Base-by-base conservation (phyloP, 2,329 filamentous ascomycete species). In the Didymella sp. region DNA sequence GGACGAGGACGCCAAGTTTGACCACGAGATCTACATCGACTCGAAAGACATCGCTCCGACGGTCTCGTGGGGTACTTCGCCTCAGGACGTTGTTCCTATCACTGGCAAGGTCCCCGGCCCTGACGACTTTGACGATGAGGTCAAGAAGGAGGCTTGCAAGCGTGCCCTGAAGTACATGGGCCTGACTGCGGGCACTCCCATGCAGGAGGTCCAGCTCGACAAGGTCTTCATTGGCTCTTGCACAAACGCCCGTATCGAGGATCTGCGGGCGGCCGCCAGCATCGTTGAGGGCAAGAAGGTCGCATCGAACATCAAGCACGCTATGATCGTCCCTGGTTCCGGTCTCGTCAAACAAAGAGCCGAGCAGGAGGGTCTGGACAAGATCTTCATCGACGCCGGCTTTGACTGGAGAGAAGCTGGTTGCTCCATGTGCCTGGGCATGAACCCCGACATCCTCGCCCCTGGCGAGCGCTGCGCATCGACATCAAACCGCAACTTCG, bases 321-420 rank as follows among this genome's bases (percentile, higher is more conserved):
- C 94, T 60, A 92, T 99, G 92, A 88, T 99, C 42, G 95, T 99
- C 5, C 95, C 95, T 44, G 95, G 95, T 5, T 98, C 94, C 50
- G 95, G 95, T 65, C 85, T 98, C 7, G 90, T 99, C 69, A 98
- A 97, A 83, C 86, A 88, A 59, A 90, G 92, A 77, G 95, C 95
- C 6, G 94, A 99, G 79, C 81, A 85, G 2, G 95, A 98, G 78
- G 94, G 94, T 50, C 87, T 99, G 4, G 91, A 98, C 79, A 91
- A 92, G 81, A 90, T 97, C 73, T 98, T 99, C 78, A 73, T 81
- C 8, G 91, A 96, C 60, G 93, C 95, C 45, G 95, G 95, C 7
- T 98, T 98, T 66, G 94, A 98, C 77, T 98, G 94, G 94, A 87
- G 95, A 74, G 95, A 99, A 81, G 95, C 95, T 65, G 95, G 95